Percentiles rank a stretch among this genome's conserved stretches.
phyloP scores from a whole-genome alignment of 2,329 filamentous ascomycete species.

The Xylaria digitata region DNA sequence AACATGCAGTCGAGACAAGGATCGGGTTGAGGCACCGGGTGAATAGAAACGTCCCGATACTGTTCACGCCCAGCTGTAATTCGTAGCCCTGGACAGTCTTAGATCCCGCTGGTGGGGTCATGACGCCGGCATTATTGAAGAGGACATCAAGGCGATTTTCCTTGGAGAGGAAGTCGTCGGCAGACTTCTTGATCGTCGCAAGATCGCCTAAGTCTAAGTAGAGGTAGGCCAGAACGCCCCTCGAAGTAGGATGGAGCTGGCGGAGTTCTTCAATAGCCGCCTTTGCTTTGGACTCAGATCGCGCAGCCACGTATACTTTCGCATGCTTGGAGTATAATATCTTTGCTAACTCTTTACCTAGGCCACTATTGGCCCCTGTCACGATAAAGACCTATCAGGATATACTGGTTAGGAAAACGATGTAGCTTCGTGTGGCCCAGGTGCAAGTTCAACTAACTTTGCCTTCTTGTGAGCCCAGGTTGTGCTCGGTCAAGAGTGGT shows the following conservation, averaged over 20 bases:
- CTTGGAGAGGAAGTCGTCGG: conserved; percentile 50
- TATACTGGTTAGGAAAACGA: neutral
- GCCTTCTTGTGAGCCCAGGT: conserved; percentile 17
- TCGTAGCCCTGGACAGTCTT: conserved; percentile 50
- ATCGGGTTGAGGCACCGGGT: conserved; percentile 44
- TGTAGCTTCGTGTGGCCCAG: neutral
- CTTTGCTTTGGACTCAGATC: conserved; percentile 29
- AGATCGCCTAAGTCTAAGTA: conserved; percentile 55
- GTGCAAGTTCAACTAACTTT: conserved; percentile 15
- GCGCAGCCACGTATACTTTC: conserved; percentile 29
- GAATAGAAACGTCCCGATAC: conserved; percentile 47
- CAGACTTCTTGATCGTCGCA: conserved; percentile 53
- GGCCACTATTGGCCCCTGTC: conserved; percentile 29
- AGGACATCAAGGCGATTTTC: conserved; percentile 47
- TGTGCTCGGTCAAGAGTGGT: conserved; percentile 14
- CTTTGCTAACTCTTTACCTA: conserved; percentile 31
- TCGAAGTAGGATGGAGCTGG: conserved; percentile 42
- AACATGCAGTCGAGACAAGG: conserved; percentile 38
- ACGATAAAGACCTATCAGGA: conserved; percentile 35
- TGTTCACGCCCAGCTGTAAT: conserved; percentile 47
- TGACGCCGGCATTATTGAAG: conserved; percentile 56
- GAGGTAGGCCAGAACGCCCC: conserved; percentile 53
- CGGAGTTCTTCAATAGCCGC: conserved; percentile 46
- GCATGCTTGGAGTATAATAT: conserved; percentile 36
- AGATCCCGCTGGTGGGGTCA: conserved; percentile 36